These are phyloP conservation scores for Drechslerella coelobrocha DNA, from an alignment of 2,329 filamentous ascomycete species.

Conservation along the genomic window DNA sequence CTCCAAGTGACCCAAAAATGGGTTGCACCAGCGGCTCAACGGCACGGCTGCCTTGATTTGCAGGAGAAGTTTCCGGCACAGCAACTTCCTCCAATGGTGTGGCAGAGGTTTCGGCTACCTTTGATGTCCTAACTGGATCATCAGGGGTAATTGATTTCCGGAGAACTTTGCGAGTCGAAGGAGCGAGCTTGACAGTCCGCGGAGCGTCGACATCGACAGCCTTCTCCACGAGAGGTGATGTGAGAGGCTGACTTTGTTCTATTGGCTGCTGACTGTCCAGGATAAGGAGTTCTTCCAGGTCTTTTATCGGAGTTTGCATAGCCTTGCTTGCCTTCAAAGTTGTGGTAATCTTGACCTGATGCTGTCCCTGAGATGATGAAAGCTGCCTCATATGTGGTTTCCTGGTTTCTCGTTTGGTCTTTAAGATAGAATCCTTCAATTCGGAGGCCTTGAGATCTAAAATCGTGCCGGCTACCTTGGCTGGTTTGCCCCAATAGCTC, in stretches of 20 bases:
- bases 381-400: neutral
- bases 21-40: neutral
- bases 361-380: neutral
- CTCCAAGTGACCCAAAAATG: too few species aligned
- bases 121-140: neutral
- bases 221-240: neutral
- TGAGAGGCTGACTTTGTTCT: conserved; percentile 3
- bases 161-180: neutral
- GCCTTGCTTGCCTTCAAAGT: conserved; percentile 15
- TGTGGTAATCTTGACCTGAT: conserved; percentile 8
- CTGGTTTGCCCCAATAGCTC: conserved; percentile 32
- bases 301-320: conserved; percentile 4
- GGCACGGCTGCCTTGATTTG: neutral
- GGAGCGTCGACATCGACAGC: neutral
- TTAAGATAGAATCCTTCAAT: conserved; percentile 23
- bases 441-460: conserved; percentile 27
- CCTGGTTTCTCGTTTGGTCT: conserved; percentile 5
- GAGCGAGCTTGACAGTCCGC: neutral
- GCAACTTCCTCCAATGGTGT: neutral
- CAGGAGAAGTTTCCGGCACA: neutral
- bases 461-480: conserved; percentile 24
- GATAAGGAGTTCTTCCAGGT: conserved; percentile 17
- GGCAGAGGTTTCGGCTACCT: neutral
- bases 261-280: conserved; percentile 30
- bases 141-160: neutral